These are phyloP conservation scores for Vigna reflexopilosa DNA, from an alignment of 306 rosid genomes.

Conservation along the genomic window DNA sequence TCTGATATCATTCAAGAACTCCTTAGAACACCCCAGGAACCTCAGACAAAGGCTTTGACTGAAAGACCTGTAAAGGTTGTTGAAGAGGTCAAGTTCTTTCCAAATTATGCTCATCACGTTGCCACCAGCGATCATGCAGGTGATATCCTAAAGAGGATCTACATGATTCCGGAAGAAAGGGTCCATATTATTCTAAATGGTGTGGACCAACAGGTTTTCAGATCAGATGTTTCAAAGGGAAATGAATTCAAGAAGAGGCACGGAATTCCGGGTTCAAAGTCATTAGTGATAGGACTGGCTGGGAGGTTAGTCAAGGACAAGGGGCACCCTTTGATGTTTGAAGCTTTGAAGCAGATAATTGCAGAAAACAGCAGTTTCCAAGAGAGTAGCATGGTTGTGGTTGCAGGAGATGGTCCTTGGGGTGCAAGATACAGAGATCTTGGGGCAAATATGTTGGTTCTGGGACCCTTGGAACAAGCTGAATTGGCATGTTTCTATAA, in stretches of 20 bases:
- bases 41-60: conserved; percentile 50
- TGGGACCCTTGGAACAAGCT: conserved; percentile 70
- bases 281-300: conserved; percentile 70
- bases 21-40: conserved; percentile 57
- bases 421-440: conserved; percentile 68
- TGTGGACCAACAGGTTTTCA: conserved; percentile 67
- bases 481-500: conserved; percentile 66
- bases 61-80: conserved; percentile 65
- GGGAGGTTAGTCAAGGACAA: conserved; percentile 82
- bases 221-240: conserved; percentile 56
- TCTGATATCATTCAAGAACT: conserved; percentile 62
- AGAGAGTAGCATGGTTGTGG: conserved; percentile 55
- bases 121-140: conserved; percentile 83
- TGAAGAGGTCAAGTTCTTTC: conserved; percentile 63
- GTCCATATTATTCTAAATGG: conserved; percentile 82
- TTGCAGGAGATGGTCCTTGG: conserved; percentile 90
- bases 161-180: conserved; percentile 73
- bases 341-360: conserved; percentile 59
- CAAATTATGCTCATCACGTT: conserved; percentile 69
- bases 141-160: conserved; percentile 70
- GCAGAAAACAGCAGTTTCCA: conserved; percentile 55
- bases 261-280: conserved; percentile 53
- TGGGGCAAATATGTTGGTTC: conserved; percentile 58
- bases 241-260: conserved; percentile 52
- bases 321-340: conserved; percentile 77